Evolutionary conservation across 2,329 filamentous ascomycete species (phyloP), one percentile per base, ranked within the genome.

Genomic region (Akanthomyces lecanii): DNA sequence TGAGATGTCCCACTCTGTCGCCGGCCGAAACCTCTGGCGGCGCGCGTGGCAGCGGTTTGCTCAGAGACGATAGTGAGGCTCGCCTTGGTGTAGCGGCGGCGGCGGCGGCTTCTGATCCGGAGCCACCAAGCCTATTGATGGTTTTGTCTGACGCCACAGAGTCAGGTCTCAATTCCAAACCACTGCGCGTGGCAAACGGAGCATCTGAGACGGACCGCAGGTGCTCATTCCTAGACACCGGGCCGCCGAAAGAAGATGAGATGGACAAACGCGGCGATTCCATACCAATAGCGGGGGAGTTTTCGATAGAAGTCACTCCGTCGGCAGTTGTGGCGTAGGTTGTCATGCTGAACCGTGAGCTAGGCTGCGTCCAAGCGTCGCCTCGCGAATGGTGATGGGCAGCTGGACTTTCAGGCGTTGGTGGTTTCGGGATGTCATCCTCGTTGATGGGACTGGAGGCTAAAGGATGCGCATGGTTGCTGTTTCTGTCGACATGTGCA

Each of bases 1-100:
- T 85, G 28, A 95, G 80, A 65, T 83, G 80, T 11, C 85, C 82
- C 18, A 94, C 84, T 33, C 88, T 87, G 71, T 89, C 87, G 42
- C 83, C 79, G 2, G 85, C 79, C 5, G 82, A 69, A 23, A 81
- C 72, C 72, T 90, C 87, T 4, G 85, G 82, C 0, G 88, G 87
- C 11, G 85, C 80, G 28, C 80, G 81, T 38, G 86, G 85, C 0
- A 90, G 81, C 7, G 80, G 80, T 72, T 90, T 90, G 66, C 81
- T 78, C 5, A 75, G 76, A 11, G 78, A 80, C 50, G 72, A 54
- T 23, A 72, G 67, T 4, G 76, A 77, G 2, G 58, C 28, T 4
- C 63, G 54, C 5, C 62, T 47, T 14, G 47, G 55, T 21, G 55
- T 28, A 3, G 6, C 33, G 2, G 25, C 4, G 16, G 16, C 30